These are phyloP conservation scores for Amanita rubescens DNA, from an alignment of 768 basidiomycete genomes.

Conservation along the genomic window DNA sequence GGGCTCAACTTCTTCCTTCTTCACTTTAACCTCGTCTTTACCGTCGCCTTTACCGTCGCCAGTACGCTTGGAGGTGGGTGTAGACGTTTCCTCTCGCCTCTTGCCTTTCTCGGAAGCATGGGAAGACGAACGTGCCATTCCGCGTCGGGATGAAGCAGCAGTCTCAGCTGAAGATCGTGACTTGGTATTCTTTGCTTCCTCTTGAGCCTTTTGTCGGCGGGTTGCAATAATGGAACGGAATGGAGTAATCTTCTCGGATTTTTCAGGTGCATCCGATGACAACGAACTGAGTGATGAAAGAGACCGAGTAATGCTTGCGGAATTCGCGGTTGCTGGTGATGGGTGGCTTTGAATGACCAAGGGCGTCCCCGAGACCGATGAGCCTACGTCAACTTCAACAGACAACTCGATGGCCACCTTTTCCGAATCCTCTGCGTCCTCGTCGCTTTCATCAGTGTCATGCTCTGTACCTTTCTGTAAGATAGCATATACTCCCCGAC, in stretches of 20 bases:
- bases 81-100: constrained; percentile 26
- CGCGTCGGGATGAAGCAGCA: constrained; percentile 13
- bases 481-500: constrained; percentile 76
- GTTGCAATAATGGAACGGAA: constrained; percentile 56
- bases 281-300: constrained; percentile 36
- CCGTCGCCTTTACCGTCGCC: no score
- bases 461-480: constrained; percentile 45
- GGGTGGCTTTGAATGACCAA: neutral
- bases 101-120: constrained; percentile 25
- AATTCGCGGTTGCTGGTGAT: neutral
- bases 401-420: constrained; percentile 9
- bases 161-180: constrained; percentile 14
- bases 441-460: constrained; percentile 56
- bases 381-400: constrained; percentile 40
- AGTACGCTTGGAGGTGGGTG: constrained; percentile 20
- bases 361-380: constrained; percentile 37
- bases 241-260: constrained; percentile 19
- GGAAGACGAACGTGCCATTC: constrained; percentile 28
- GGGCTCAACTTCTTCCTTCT: constrained; percentile 46
- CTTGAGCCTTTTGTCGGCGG: constrained; percentile 43
- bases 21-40: constrained; percentile 30
- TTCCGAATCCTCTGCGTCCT: constrained; percentile 27
- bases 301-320: constrained; percentile 19
- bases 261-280: constrained; percentile 17
- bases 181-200: constrained; percentile 14